Percentiles rank a stretch among this genome's conserved stretches.
These are phyloP conservation scores for Hymenoscyphus infarciens DNA, from an alignment of 2,329 filamentous ascomycete genomes.

Conservation along the genomic window DNA sequence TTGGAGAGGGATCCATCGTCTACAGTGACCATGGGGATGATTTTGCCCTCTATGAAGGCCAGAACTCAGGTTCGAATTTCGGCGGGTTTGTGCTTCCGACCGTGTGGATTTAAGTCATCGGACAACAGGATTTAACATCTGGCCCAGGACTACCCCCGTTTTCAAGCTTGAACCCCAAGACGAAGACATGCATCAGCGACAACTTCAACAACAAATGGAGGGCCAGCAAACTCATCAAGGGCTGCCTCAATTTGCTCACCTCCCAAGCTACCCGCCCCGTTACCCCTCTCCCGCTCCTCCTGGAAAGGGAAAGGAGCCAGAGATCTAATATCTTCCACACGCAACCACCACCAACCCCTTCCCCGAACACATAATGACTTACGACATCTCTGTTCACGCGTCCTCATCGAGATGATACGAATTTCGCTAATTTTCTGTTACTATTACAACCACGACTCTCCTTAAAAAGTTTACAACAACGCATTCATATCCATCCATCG, in stretches of 20 bases:
- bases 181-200: slow-evolving; percentile 19
- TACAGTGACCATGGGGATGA: slow-evolving; percentile 61
- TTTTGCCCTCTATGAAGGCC: slow-evolving; percentile 36
- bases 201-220: not conserved
- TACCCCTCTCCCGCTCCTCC: slow-evolving; percentile 26
- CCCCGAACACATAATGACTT: slow-evolving; percentile 17
- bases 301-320: slow-evolving; percentile 34
- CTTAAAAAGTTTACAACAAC: slow-evolving; percentile 22
- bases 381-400: slow-evolving; percentile 16
- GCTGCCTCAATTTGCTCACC: slow-evolving; percentile 21
- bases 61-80: slow-evolving; percentile 33
- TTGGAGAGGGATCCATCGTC: slow-evolving; percentile 56
- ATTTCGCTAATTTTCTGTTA: slow-evolving; percentile 23
- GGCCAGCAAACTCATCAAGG: slow-evolving; percentile 11
- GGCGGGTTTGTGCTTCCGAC: slow-evolving; percentile 38
- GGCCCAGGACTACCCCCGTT: slow-evolving; percentile 33
- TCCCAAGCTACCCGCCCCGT: slow-evolving; percentile 29
- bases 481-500: not conserved
- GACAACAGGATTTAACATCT: slow-evolving; percentile 35
- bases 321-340: slow-evolving; percentile 27
- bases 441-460: slow-evolving; percentile 21
- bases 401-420: slow-evolving; percentile 23
- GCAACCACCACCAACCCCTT: slow-evolving; percentile 3
- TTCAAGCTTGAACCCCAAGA: slow-evolving; percentile 30
- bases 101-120: slow-evolving; percentile 36